Evolutionary conservation across 2,329 filamentous ascomycete genomes (phyloP), one percentile per base, ranked within the genome.

Genomic region (Colletotrichum endophyticum): DNA sequence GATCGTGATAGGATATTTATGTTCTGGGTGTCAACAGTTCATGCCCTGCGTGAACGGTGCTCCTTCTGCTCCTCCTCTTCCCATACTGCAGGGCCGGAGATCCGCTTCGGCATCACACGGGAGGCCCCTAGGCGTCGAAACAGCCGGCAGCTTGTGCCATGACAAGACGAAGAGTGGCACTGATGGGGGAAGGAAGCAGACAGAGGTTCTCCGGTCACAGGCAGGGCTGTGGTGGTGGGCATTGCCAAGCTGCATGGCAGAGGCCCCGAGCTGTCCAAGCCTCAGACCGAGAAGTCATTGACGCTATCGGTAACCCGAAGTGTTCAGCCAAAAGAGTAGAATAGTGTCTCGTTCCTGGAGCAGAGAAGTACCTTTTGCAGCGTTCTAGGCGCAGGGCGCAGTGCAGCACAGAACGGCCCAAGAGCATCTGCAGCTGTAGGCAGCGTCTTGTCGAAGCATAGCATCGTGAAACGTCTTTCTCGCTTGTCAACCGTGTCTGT

Each of bases 1-100:
- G 74, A 53, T 74, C 64, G 74, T 66, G 70, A 76, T 76, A 76
- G 70, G 64, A 70, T 76, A 76, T 76, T 76, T 76, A 76, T 76
- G 74, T 74, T 28, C 59, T 66, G 64, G 44, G 30, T 53, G 28
- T 53, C 59, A 49, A 69, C 39, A 22, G 19, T 62, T 68, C 63
- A 68, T 73, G 70, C 16, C 16, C 27, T 25, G 64, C 44, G 59
- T 70, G 64, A 76, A 62, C 74, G 59, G 36, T 49, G 59, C 59
- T 63, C 59, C 59, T 34, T 34, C 59, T 30, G 59, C 44, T 53
- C n/a, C 49, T 34, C 39, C 70, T 69, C 64, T 19, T 22, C 12
- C 16, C n/a, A 11, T 16, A 30, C 53, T 59, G 27, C 34, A 30
- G 59, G 34, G 9, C 74, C 74, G 74, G 74, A 76, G 49, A 76